Percentiles rank a stretch among this genome's conserved stretches.
Evolutionary conservation across 1,139 yeast genomes (phyloP).

Genomic region (Taphrina sp.): DNA sequence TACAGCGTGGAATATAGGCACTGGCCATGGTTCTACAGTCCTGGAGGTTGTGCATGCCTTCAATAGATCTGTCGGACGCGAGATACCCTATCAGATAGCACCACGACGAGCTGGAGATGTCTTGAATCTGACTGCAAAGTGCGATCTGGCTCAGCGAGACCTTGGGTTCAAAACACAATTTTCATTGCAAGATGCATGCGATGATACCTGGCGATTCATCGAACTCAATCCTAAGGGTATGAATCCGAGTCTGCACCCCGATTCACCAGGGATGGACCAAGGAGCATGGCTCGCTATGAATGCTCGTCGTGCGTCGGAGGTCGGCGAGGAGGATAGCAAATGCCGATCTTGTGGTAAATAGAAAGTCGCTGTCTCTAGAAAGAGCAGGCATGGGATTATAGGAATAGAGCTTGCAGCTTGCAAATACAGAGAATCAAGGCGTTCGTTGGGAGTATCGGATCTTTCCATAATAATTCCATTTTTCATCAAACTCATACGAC

Average conservation of each 20-base stretch:
- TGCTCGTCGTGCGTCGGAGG: slow-evolving; percentile 1
- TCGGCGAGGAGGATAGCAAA: slow-evolving; percentile 27
- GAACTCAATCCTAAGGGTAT: slow-evolving; percentile 55
- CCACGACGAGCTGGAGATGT: slow-evolving; percentile 80
- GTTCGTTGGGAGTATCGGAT: too few species aligned
- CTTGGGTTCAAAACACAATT: slow-evolving; percentile 63
- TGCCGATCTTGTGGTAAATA: slow-evolving; percentile 24
- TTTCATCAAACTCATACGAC: too few species aligned
- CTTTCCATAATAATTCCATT: too few species aligned
- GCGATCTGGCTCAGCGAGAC: slow-evolving; percentile 64
- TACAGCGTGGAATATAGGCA: slow-evolving; percentile 81
- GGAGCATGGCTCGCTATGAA: slow-evolving; percentile 3
- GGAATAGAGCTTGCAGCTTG: too few species aligned
- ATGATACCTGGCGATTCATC: slow-evolving; percentile 78
- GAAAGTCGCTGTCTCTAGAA: neutral
- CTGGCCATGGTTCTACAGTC: slow-evolving; percentile 77
- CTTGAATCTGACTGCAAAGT: slow-evolving; percentile 68
- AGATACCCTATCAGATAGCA: slow-evolving; percentile 62
- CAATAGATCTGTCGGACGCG: slow-evolving; percentile 64
- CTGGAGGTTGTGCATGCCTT: slow-evolving; percentile 69
- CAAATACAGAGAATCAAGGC: too few species aligned
- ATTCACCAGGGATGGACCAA: slow-evolving; percentile 25
- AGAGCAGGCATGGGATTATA: neutral
- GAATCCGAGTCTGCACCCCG: slow-evolving; percentile 25
- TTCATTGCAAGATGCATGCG: slow-evolving; percentile 63